Base-by-base conservation (phyloP, 2,329 filamentous ascomycete genomes). In the Chaetoscypha palmicola region DNA sequence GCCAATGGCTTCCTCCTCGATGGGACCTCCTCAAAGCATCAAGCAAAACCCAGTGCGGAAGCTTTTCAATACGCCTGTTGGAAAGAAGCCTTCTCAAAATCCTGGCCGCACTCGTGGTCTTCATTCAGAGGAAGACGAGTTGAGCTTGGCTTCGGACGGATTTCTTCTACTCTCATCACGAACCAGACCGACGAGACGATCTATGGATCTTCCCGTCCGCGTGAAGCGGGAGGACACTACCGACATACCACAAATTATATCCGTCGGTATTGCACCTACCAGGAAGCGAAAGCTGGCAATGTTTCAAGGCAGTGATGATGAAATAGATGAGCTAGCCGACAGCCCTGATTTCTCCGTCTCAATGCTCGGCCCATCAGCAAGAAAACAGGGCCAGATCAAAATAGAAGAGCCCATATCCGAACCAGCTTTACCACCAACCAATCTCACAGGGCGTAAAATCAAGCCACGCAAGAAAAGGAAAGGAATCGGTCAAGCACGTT, bases 71-170 rank as follows among this genome's bases (percentile, higher is more conserved):
- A n/a, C n/a, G n/a, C n/a, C n/a, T n/a, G n/a, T n/a, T n/a, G n/a
- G n/a, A n/a, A n/a, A n/a, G n/a, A n/a, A n/a, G n/a, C n/a, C n/a
- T n/a, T n/a, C n/a, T n/a, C n/a, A n/a, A n/a, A n/a, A n/a, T n/a
- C n/a, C n/a, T n/a, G 2, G 35, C 21, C 19, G 12, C 37, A 28
- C 35, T n/a, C n/a, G n/a, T n/a, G n/a, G n/a, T n/a, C n/a, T n/a
- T n/a, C n/a, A n/a, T n/a, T n/a, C n/a, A n/a, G n/a, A n/a, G n/a
- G n/a, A n/a, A n/a, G 58, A 61, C 31, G 58, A 60, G 38, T 46
- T 61, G 8, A 59, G 55, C 41, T 41, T 59, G 16, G 47, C 31
- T 3, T 37, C 43, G 10, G 51, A 57, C n/a, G 56, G 54, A 4
- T 49, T 55, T 41, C 26, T 56, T 11, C 33, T 56, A 5, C 31